Percentiles rank a stretch among this genome's conserved stretches.
Evolutionary conservation across 495 filamentous ascomycete genomes (phyloP).

Genomic region (Podospora bellae-mahoneyi): DNA sequence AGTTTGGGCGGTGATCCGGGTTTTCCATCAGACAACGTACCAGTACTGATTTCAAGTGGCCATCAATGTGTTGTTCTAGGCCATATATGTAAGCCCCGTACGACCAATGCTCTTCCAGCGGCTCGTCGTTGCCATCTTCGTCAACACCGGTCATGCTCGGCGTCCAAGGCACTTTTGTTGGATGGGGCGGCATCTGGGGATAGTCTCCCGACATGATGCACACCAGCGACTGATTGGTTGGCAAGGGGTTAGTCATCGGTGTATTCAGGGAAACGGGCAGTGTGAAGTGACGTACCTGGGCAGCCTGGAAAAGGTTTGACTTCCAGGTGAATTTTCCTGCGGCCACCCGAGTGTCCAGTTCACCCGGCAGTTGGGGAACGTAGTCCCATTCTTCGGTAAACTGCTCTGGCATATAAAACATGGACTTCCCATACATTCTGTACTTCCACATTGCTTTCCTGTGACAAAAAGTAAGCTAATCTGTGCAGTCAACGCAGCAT

Average conservation of each 20-base stretch:
- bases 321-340: neutral
- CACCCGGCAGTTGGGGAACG: neutral
- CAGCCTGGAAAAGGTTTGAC: neutral
- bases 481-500: neutral
- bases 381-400: conserved; percentile 1
- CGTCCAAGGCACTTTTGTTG: neutral
- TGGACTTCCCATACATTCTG: neutral
- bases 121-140: neutral
- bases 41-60: neutral
- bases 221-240: neutral
- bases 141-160: neutral
- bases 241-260: neutral
- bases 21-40: neutral
- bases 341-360: neutral
- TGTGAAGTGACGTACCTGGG: neutral
- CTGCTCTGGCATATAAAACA: neutral
- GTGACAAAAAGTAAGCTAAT: neutral
- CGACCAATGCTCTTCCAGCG: neutral
- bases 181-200: neutral
- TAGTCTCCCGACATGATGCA: neutral
- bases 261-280: neutral
- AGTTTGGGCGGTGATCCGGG: neutral
- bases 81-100: neutral
- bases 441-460: neutral
- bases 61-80: neutral